Conservation (phyloP, 2,329 filamentous ascomycete species). For the Pyrenophora teres region DNA sequence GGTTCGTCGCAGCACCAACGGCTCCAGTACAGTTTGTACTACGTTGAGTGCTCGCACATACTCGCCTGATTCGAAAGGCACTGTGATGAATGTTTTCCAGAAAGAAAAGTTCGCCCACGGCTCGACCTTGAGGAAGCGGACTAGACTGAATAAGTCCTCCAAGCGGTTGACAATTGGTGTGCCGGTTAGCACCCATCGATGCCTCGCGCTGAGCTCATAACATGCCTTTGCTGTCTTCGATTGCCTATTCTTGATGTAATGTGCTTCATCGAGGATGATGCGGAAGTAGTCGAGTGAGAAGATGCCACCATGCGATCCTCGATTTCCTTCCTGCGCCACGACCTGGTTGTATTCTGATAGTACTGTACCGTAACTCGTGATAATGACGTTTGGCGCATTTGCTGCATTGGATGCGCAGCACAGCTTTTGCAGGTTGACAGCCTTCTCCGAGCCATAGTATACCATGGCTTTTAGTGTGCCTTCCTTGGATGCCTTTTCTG, state of each 20-base stretch:
- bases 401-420: slow-evolving; percentile 75
- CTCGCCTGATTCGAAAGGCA: slow-evolving; percentile 94
- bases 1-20: slow-evolving; percentile 89
- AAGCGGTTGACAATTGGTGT: slow-evolving; percentile 96
- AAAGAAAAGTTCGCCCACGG: slow-evolving; percentile 99
- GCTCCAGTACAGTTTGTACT: slow-evolving; percentile 94
- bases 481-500: slow-evolving; percentile 82
- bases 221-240: slow-evolving; percentile 96
- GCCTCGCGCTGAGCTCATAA: slow-evolving; percentile 82
- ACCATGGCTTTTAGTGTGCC: slow-evolving; percentile 83
- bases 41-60: slow-evolving; percentile 93
- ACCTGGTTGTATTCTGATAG: slow-evolving; percentile 87
- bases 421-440: slow-evolving; percentile 73
- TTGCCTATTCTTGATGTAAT: slow-evolving; percentile 83
- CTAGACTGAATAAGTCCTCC: slow-evolving; percentile 91
- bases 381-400: slow-evolving; percentile 84
- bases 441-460: slow-evolving; percentile 91
- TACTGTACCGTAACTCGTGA: slow-evolving; percentile 92
- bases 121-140: slow-evolving; percentile 90
- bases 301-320: slow-evolving; percentile 67
- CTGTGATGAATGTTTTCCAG: slow-evolving; percentile 98
- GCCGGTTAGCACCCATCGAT: slow-evolving; percentile 92
- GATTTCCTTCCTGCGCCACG: slow-evolving; percentile 67
- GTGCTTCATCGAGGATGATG: slow-evolving; percentile 92
- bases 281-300: slow-evolving; percentile 96